These are phyloP conservation scores for Verticillium dahliae DNA, from an alignment of 2,329 filamentous ascomycete species.

Conservation along the genomic window DNA sequence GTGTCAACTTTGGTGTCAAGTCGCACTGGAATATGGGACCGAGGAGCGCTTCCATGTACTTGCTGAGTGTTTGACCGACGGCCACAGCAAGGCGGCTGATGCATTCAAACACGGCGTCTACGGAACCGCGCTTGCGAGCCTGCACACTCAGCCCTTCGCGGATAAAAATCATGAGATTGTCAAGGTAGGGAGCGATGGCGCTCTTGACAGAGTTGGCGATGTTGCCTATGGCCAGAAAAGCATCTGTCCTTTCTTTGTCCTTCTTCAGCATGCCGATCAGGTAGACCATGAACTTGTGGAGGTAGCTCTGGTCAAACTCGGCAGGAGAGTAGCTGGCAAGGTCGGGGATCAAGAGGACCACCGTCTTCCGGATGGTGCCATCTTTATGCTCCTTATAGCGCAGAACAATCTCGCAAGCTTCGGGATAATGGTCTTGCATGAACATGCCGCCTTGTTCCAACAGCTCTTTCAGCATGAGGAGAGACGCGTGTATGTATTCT, in stretches of 20 bases:
- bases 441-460: conserved; percentile 97
- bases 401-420: conserved; percentile 87
- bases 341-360: conserved; percentile 86
- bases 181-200: conserved; percentile 88
- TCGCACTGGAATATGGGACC: conserved; percentile 97
- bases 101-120: conserved; percentile 88
- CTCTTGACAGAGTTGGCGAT: conserved; percentile 95
- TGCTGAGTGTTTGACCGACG: conserved; percentile 92
- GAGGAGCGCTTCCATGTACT: conserved; percentile 93
- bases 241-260: conserved; percentile 88
- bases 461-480: conserved; percentile 87
- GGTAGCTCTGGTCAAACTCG: conserved; percentile 79
- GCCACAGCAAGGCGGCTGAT: conserved; percentile 94
- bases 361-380: conserved; percentile 76
- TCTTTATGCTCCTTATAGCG: conserved; percentile 92
- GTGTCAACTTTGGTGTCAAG: conserved; percentile 85
- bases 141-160: conserved; percentile 82
- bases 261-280: conserved; percentile 90
- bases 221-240: conserved; percentile 92
- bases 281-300: conserved; percentile 97
- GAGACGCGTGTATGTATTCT: conserved; percentile 88
- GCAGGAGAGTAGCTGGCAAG: conserved; percentile 87
- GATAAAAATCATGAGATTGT: conserved; percentile 89
- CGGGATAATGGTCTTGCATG: conserved; percentile 91
- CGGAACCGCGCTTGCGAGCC: conserved; percentile 58